phyloP scores from a whole-genome alignment of 345 rosid genomes.

The Populus pruinosa region DNA sequence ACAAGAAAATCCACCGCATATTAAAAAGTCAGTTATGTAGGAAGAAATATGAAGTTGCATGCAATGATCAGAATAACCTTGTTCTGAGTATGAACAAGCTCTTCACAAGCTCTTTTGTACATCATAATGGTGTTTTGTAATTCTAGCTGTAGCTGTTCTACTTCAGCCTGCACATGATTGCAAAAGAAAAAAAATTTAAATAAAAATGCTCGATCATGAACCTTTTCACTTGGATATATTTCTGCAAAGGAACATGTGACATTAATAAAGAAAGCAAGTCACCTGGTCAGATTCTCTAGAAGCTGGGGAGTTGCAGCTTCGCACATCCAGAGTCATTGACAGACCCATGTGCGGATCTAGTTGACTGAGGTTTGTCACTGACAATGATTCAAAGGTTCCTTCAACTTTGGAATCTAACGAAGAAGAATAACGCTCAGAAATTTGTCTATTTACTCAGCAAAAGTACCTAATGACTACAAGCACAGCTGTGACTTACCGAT shows the following conservation, averaged over 20 bases:
- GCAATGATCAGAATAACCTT: conserved; percentile 39
- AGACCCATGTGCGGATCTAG: conserved; percentile 15
- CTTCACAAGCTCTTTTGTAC: conserved; percentile 72
- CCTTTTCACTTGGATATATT: background rate
- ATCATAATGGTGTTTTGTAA: conserved; percentile 52
- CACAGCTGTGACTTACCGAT: conserved; percentile 30
- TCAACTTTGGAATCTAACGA: conserved; percentile 24
- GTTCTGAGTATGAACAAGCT: conserved; percentile 64
- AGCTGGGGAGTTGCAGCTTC: conserved; percentile 13
- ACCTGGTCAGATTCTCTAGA: conserved; percentile 36
- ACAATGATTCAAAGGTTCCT: conserved; percentile 18
- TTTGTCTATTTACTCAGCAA: conserved; percentile 7
- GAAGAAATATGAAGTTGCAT: background rate
- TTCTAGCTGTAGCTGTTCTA: conserved; percentile 61
- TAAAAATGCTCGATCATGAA: background rate
- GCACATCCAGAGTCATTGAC: background rate
- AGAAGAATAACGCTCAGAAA: conserved; percentile 24
- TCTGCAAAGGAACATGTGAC: background rate
- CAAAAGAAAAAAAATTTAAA: background rate
- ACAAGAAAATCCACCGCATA: too few species aligned
- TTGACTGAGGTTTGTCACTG: conserved; percentile 24
- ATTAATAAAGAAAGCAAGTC: background rate
- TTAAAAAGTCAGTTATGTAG: too few species aligned
- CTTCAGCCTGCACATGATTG: conserved; percentile 60
- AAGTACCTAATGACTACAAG: background rate